Conservation (phyloP, 345 rosid species). For the Populus nigra region DNA sequence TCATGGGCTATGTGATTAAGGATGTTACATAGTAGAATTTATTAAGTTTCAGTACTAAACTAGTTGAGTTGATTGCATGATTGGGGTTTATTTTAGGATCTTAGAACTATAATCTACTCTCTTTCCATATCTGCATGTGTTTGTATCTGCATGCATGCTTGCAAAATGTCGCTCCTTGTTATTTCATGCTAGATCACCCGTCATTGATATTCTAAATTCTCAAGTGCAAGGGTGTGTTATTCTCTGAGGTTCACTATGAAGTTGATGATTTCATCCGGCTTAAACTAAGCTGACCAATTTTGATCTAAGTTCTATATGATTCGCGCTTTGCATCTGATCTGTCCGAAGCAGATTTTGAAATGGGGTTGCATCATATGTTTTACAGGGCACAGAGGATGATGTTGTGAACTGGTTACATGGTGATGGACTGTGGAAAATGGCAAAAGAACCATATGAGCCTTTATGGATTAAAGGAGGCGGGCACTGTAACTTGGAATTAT, state of each 20-base stretch:
- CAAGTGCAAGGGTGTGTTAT: background rate
- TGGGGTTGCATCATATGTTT: background rate
- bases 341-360: background rate
- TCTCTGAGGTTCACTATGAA: background rate
- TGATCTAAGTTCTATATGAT: background rate
- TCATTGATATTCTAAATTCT: background rate
- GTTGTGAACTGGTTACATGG: slow-evolving; percentile 98
- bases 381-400: slow-evolving; percentile 95
- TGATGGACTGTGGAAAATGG: slow-evolving; percentile 84
- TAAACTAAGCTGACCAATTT: background rate
- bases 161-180: too few relatives aligned
- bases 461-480: slow-evolving; percentile 99
- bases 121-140: too few relatives aligned
- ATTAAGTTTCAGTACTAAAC: too few relatives aligned
- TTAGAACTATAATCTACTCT: too few relatives aligned
- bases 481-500: slow-evolving; percentile 95
- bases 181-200: background rate
- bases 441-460: slow-evolving; percentile 87
- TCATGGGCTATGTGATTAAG: too few relatives aligned
- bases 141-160: too few relatives aligned
- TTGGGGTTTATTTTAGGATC: too few relatives aligned
- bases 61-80: too few relatives aligned
- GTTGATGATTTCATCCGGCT: background rate
- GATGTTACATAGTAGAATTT: too few relatives aligned
- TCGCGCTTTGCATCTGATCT: background rate